Conservation (phyloP, 225 moss, liverwort and hornwort genomes). For the Rhytidiadelphus loreus region DNA sequence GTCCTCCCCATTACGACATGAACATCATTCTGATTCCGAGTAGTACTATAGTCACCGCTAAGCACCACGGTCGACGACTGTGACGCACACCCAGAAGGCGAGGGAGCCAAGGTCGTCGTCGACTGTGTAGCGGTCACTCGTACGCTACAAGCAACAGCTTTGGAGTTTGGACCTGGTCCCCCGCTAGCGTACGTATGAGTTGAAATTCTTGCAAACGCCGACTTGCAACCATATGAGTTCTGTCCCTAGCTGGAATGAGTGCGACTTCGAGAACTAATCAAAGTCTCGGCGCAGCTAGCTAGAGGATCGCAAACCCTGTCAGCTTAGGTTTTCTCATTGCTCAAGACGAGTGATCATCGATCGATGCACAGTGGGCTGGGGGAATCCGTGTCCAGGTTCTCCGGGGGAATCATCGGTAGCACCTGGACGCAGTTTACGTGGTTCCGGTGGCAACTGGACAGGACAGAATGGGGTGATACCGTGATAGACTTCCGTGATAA, state of each 20-base stretch:
- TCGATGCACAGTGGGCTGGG: background rate
- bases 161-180: background rate
- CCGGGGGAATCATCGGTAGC: background rate
- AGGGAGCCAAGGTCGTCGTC: background rate
- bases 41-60: background rate
- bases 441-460: background rate
- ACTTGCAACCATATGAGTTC: too few species aligned
- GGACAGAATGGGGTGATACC: background rate
- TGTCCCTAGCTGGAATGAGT: too few species aligned
- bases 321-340: background rate
- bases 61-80: background rate
- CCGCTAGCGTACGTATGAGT: background rate
- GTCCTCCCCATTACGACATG: background rate
- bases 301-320: background rate
- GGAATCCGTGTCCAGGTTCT: background rate
- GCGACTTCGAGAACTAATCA: background rate
- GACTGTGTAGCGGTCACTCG: background rate
- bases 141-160: too few species aligned
- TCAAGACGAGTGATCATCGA: too few species aligned
- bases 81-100: background rate
- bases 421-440: background rate
- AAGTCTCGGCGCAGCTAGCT: background rate
- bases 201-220: background rate
- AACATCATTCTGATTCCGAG: background rate
- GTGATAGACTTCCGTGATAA: background rate